Evolutionary conservation across 768 basidiomycete species (phyloP).

Genomic region (Boletus rubescentipes): DNA sequence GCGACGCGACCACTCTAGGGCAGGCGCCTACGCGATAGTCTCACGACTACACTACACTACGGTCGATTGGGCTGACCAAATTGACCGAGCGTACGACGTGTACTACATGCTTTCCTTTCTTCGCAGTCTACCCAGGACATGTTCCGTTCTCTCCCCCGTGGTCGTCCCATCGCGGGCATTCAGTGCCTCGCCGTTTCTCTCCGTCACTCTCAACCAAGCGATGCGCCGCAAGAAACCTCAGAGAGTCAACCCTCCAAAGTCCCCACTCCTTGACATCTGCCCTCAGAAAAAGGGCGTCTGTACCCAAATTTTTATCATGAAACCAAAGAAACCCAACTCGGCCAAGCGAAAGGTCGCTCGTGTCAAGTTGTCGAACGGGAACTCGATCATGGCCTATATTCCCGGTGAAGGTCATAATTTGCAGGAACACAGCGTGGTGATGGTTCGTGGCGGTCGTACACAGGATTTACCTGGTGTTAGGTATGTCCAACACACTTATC

Average conservation of each 20-base stretch:
- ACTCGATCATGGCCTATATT: constrained; percentile 89
- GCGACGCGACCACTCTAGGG: constrained; percentile 32
- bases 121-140: constrained; percentile 22
- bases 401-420: constrained; percentile 97
- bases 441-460: constrained; percentile 92
- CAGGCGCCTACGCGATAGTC: constrained; percentile 27
- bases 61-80: no score
- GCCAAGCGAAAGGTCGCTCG: constrained; percentile 96
- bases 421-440: constrained; percentile 95
- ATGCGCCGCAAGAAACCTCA: constrained; percentile 72
- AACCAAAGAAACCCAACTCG: constrained; percentile 98
- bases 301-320: constrained; percentile 72
- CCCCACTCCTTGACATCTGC: constrained; percentile 76
- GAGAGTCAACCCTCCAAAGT: constrained; percentile 45
- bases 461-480: constrained; percentile 98
- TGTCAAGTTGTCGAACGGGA: constrained; percentile 88
- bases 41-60: neutral
- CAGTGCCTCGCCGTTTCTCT: constrained; percentile 56
- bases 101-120: constrained; percentile 29
- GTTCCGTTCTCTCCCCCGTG: constrained; percentile 3
- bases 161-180: constrained; percentile 46
- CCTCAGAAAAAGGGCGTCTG: constrained; percentile 94
- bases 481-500: constrained; percentile 45
- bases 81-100: neutral
- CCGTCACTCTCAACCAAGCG: constrained; percentile 83